Base-by-base conservation (phyloP, 306 rosid genomes). In the Citrullus mucosospermus region DNA sequence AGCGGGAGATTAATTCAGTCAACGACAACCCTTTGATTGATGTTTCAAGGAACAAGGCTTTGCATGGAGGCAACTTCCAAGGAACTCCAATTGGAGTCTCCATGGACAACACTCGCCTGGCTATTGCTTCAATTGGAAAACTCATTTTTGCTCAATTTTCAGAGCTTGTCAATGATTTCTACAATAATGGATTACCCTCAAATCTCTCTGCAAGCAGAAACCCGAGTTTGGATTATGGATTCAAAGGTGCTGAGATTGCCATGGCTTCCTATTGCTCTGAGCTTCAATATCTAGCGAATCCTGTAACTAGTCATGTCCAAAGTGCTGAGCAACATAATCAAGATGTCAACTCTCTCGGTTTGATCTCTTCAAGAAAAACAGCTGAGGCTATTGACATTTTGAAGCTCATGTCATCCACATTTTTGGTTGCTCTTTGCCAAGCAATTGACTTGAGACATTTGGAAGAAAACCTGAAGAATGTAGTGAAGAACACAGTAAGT, bases 71-170 rank as follows among this genome's bases (percentile, higher is more conserved):
- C 18, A 94, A 94, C 80, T 94, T 94, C 79, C 98, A 94, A 43
- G 98, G 98, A 28, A 94, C 98, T 0, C 98, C 98, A 0, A 94
- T 94, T 36, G 98, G 98, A 16, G 98, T 94, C 2, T 94, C 98
- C 2, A 94, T 94, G 98, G 98, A 94, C 63, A 94, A 92, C 39
- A 92, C 98, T 0, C 96, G 98, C 81, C 75, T 94, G 80, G 98
- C 98, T 20, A 28, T 92, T 53, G 98, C 97, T 8, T 83, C 97
- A 7, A 92, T 92, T 46, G 98, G 98, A 3, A 93, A 93, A 72
- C 98, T 94, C 84, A 65, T 93, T 85, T 93, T 93, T 75, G 98
- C 98, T 4, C 98, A 93, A 55, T 91, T 93, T 76, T 93, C 98
- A 0, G 98, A 93, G 77, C 93, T 93, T 43, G 97, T 93, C 54